phyloP scores from a whole-genome alignment of 169 alveolate genomes.

The Plasmodium cynomolgi region DNA sequence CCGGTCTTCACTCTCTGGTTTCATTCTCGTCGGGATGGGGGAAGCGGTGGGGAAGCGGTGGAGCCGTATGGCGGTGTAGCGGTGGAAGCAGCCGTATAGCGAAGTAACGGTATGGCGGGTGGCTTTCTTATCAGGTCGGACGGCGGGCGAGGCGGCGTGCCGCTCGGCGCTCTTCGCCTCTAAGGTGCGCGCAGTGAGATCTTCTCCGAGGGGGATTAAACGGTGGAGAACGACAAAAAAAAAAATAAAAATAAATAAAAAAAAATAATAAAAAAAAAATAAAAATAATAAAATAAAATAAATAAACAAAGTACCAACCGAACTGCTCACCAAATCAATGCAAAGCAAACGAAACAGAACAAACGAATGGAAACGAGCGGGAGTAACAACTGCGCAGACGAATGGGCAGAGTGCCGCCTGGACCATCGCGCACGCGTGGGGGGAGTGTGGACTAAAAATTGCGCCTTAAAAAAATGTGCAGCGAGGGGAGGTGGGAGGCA shows the following conservation, averaged over 20 bases:
- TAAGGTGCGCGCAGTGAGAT: neutral
- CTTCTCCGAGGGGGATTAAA: neutral
- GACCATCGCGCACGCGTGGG: neutral
- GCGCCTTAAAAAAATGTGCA: neutral
- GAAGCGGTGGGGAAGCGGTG: too few relatives aligned
- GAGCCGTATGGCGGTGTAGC: neutral
- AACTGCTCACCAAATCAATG: neutral
- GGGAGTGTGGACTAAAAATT: neutral
- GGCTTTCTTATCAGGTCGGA: neutral
- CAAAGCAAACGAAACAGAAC: neutral
- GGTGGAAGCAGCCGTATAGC: neutral
- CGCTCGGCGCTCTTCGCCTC: neutral
- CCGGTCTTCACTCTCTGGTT: neutral
- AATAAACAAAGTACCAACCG: neutral
- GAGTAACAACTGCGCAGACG: neutral
- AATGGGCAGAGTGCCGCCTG: neutral
- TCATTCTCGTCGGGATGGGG: neutral
- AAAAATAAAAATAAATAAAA: too few relatives aligned
- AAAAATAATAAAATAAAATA: too few relatives aligned
- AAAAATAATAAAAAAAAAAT: too few relatives aligned
- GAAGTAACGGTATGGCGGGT: neutral
- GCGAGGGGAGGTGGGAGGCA: too few relatives aligned
- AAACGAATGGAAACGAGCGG: neutral
- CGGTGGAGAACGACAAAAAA: neutral
- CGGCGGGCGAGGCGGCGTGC: neutral